Conservation (phyloP, 148 eudicot genomes). For the Rhododendron griersonianum region DNA sequence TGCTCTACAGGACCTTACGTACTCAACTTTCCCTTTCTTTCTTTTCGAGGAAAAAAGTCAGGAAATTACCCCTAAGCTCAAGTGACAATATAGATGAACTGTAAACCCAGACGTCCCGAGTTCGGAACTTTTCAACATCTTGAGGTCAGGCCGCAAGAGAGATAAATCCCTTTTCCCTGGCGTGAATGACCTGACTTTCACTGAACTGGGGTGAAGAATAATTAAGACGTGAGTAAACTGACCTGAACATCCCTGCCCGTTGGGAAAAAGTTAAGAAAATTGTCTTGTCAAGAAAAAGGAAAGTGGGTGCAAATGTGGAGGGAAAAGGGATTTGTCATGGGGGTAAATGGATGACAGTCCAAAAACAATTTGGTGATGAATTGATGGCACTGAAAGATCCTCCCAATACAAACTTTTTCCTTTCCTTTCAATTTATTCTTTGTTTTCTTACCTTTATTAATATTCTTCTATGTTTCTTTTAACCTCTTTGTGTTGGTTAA, state of each 20-base stretch:
- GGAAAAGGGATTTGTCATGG: constrained; percentile 14
- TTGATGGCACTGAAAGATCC: constrained; percentile 29
- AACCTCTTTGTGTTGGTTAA: neutral
- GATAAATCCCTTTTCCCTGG: neutral
- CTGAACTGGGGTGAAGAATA: too few relatives aligned
- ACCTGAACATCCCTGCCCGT: too few relatives aligned
- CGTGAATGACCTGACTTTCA: too few relatives aligned
- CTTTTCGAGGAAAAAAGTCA: neutral
- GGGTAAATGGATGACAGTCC: constrained; percentile 29
- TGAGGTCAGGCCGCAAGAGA: neutral
- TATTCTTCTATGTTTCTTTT: neutral
- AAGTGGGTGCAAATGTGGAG: constrained; percentile 27
- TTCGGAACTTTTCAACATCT: neutral
- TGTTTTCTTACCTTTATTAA: neutral
- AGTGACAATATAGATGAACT: neutral
- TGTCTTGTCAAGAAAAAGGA: constrained; percentile 24
- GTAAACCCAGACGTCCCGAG: neutral
- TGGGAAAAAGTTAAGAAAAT: neutral
- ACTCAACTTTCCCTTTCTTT: constrained; percentile 5
- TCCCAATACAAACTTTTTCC: constrained; percentile 12
- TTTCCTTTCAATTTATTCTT: constrained; percentile 14
- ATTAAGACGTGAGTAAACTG: too few relatives aligned
- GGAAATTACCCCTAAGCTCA: neutral
- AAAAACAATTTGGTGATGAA: constrained; percentile 19
- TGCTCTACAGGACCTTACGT: neutral